Base-by-base conservation (phyloP, 768 basidiomycete genomes). In the Symmetrospora coprosmae region DNA sequence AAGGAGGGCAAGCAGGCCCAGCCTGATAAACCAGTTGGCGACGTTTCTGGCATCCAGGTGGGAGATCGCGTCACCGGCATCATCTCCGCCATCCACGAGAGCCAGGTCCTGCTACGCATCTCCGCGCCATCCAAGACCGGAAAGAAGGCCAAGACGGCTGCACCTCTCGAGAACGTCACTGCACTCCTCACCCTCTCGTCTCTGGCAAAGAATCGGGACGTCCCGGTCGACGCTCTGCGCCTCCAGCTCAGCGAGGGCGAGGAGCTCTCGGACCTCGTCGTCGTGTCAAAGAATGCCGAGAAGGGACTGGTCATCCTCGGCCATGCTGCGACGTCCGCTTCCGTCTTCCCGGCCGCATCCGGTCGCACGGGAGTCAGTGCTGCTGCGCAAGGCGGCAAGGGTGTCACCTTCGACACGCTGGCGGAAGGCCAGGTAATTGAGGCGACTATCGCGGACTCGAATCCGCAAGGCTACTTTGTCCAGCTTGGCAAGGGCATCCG, bases 151-250 rank as follows among this genome's bases (percentile, higher is more conserved):
- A 82, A 81, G 37, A n/a, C n/a, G n/a, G n/a, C n/a, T n/a, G n/a
- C n/a, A n/a, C n/a, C n/a, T n/a, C n/a, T n/a, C n/a, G n/a, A n/a
- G n/a, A n/a, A n/a, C n/a, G n/a, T n/a, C n/a, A n/a, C n/a, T n/a
- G 89, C 87, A 0, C 77, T 96, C 25, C 74, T 96, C n/a, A 88
- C 91, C 0, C 74, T 94, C 64, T 84, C 84, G 69, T 86, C 85
- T 65, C 76, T 96, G 60, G 89, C 91, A 11, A 88, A 87, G 65
- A 81, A 84, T 65, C 81, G 85, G 34, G 77, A 75, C 28, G 71
- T 80, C n/a, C 76, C 82, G 1, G 73, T 84, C 17, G 75, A 82
- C 25, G 84, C 86, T 67, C 75, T 90, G 23, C 80, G 80, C 25
- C 72, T 74, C 2, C 71, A 74, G 7, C 73, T 96, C 47, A 81